phyloP scores from a whole-genome alignment of 495 filamentous ascomycete species.

The Trichoderma orchidacearum region DNA sequence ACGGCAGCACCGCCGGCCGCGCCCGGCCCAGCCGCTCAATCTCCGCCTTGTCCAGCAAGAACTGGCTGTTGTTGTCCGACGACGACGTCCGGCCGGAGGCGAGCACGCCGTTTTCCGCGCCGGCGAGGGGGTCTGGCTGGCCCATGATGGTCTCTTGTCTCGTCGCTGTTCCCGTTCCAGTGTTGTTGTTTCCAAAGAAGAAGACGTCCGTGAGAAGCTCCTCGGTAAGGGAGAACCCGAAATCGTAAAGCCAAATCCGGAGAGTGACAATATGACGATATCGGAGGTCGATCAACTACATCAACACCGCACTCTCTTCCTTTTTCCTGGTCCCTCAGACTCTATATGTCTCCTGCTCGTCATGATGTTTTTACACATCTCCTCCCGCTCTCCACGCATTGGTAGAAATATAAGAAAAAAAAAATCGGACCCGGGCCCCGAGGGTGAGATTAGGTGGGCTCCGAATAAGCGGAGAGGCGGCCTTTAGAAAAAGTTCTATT shows the following conservation, averaged over 20 bases:
- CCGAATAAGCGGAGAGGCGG: no score
- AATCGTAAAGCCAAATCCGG: no score
- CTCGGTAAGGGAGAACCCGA: no score
- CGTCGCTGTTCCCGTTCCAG: neutral
- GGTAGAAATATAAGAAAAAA: neutral
- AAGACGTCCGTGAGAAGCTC: no score
- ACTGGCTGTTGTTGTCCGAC: neutral
- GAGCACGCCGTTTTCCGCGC: neutral
- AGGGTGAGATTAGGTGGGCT: neutral
- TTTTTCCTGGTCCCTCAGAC: no score
- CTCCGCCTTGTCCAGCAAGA: neutral
- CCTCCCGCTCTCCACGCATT: no score
- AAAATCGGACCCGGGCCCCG: neutral
- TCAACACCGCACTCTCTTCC: no score
- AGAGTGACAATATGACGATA: no score
- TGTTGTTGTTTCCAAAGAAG: neutral
- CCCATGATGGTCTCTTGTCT: neutral
- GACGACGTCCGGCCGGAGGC: neutral
- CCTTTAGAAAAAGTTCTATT: no score
- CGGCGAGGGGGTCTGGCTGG: neutral
- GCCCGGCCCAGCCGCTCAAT: constrained; percentile 1
- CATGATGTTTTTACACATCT: no score
- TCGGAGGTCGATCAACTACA: no score
- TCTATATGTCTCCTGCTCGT: no score
- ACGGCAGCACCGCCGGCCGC: neutral